phyloP scores from a whole-genome alignment of 257 asterid species.

The Scutellaria baicalensis region DNA sequence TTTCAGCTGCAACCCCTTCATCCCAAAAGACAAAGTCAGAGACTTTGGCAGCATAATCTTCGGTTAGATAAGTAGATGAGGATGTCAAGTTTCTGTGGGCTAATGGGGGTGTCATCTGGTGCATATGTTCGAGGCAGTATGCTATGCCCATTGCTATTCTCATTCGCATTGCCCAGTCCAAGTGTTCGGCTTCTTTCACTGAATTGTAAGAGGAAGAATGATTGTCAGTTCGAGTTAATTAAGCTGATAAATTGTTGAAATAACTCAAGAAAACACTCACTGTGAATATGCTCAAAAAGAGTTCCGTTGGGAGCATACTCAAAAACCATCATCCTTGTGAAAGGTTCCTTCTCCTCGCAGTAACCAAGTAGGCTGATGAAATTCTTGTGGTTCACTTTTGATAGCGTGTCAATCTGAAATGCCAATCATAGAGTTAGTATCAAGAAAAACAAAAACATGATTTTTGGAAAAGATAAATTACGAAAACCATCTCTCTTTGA shows the following conservation, averaged over 20 bases:
- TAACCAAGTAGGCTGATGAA: slow-evolving; percentile 73
- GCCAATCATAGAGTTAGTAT: not conserved
- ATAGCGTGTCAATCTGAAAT: slow-evolving; percentile 57
- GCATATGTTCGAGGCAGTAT: slow-evolving; percentile 80
- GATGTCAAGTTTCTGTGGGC: slow-evolving; percentile 64
- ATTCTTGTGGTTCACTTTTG: slow-evolving; percentile 82
- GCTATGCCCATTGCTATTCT: slow-evolving; percentile 81
- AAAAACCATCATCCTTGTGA: slow-evolving; percentile 86
- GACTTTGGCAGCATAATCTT: slow-evolving; percentile 82
- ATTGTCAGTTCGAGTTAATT: not conserved
- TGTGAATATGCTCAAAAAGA: slow-evolving; percentile 81
- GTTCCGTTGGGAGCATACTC: slow-evolving; percentile 97
- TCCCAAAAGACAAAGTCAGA: slow-evolving; percentile 57
- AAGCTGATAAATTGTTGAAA: not conserved
- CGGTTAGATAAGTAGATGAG: slow-evolving; percentile 56
- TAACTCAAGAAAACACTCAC: slow-evolving; percentile 36
- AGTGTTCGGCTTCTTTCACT: slow-evolving; percentile 94
- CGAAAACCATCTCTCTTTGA: no score
- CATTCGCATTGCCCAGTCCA: slow-evolving; percentile 69
- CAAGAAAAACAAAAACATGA: not conserved
- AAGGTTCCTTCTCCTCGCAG: slow-evolving; percentile 72
- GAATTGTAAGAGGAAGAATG: slow-evolving; percentile 11
- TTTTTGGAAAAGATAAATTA: not conserved
- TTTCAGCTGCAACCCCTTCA: slow-evolving; percentile 26
- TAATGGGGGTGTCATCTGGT: slow-evolving; percentile 48